These are phyloP conservation scores for Pythium aphanidermatum DNA, from an alignment of 352 stramenopile species.

Conservation along the genomic window DNA sequence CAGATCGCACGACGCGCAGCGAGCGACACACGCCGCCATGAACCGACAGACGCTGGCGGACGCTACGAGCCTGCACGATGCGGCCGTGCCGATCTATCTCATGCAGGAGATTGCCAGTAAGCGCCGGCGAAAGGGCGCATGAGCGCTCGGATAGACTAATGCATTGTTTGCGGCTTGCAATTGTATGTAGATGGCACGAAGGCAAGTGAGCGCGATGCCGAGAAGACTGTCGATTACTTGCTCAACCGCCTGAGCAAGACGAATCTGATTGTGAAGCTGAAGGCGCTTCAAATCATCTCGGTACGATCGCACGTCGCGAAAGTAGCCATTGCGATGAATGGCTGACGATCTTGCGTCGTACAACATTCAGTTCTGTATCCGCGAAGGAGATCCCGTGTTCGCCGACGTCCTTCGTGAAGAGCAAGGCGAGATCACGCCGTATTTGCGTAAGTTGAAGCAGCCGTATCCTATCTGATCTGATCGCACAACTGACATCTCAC, in stretches of 20 bases:
- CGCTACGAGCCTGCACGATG: conserved; percentile 81
- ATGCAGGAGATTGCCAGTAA: conserved; percentile 81
- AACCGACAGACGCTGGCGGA: conserved; percentile 76
- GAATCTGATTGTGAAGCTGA: conserved; percentile 83
- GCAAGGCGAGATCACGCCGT: conserved; percentile 56
- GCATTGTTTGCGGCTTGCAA: conserved; percentile 6
- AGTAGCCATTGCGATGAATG: neutral
- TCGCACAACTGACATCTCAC: no score
- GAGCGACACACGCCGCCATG: conserved; percentile 33
- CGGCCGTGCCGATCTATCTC: conserved; percentile 71
- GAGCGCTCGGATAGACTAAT: no score
- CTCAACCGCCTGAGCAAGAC: conserved; percentile 66
- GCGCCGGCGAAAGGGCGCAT: conserved; percentile 1
- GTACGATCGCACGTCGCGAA: conserved; percentile 20
- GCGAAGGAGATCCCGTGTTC: conserved; percentile 62
- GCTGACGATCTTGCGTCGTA: conserved; percentile 8
- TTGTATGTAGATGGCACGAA: conserved; percentile 44
- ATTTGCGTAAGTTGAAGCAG: conserved; percentile 51
- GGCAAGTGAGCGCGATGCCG: conserved; percentile 49
- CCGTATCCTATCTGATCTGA: no score
- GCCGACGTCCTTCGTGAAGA: conserved; percentile 55
- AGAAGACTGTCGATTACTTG: conserved; percentile 80
- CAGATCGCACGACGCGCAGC: neutral
- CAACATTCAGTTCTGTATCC: conserved; percentile 60
- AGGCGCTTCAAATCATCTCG: conserved; percentile 81